Evolutionary conservation across 2,329 filamentous ascomycete genomes (phyloP).

Genomic region (Thelonectria rubi): DNA sequence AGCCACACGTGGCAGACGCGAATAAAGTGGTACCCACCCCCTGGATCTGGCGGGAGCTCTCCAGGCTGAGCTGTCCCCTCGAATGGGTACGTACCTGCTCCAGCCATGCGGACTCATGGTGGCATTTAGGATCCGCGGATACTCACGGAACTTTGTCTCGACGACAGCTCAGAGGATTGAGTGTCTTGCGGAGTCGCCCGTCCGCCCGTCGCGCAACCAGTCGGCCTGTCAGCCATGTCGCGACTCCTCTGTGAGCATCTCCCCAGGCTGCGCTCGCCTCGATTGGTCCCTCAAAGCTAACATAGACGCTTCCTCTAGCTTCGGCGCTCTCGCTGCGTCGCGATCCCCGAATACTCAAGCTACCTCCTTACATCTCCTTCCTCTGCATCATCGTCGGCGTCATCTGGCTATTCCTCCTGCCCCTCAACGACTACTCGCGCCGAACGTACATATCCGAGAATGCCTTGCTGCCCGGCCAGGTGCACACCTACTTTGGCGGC

Average conservation of each 20-base stretch:
- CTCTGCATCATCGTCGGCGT: constrained; percentile 87
- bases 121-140: constrained; percentile 16
- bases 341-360: constrained; percentile 81
- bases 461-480: constrained; percentile 91
- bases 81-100: constrained; percentile 36
- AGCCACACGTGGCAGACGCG: neutral
- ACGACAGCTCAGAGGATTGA: constrained; percentile 29
- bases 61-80: constrained; percentile 28
- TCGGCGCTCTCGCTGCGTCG: constrained; percentile 76
- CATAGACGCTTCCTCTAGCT: constrained; percentile 48
- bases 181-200: neutral
- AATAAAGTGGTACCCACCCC: constrained; percentile 9
- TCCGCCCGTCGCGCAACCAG: constrained; percentile 25
- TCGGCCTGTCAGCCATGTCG: constrained; percentile 53
- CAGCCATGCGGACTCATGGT: constrained; percentile 12
- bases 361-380: constrained; percentile 88
- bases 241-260: constrained; percentile 61
- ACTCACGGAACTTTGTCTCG: constrained; percentile 23
- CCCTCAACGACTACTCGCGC: constrained; percentile 89
- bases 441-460: constrained; percentile 98
- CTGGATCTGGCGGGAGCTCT: neutral
- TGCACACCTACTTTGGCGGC: constrained; percentile 96
- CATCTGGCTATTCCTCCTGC: constrained; percentile 88
- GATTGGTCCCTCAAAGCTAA: neutral
- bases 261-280: neutral